A percentile compares a stretch with the other conserved stretches of the same genome.
Conservation (phyloP, 371 early-diverging fungal species). For the Mortierella sp. region DNA sequence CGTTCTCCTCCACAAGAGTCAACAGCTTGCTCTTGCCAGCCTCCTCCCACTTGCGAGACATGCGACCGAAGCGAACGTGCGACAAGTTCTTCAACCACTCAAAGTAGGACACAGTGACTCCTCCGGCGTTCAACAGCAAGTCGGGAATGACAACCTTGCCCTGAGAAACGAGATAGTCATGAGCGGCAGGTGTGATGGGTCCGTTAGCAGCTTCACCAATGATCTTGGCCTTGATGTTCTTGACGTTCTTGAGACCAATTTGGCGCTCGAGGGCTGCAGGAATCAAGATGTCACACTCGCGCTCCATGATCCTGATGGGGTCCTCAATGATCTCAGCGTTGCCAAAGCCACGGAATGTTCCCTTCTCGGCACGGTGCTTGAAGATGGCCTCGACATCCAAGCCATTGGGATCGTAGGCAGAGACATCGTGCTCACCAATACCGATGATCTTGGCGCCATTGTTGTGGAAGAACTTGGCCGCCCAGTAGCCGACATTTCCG, state of each 20-base stretch:
- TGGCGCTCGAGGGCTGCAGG: slow-evolving; percentile 91
- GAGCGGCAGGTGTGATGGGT: slow-evolving; percentile 85
- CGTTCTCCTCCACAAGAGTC: slow-evolving; percentile 82
- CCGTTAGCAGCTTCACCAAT: slow-evolving; percentile 93
- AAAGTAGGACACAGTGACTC: slow-evolving; percentile 90
- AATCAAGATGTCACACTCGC: slow-evolving; percentile 87
- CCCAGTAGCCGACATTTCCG: slow-evolving; percentile 92
- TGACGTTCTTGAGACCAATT: slow-evolving; percentile 82
- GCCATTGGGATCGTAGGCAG: slow-evolving; percentile 78
- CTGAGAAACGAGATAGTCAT: slow-evolving; percentile 72
- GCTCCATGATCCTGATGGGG: slow-evolving; percentile 76
- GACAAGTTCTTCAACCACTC: slow-evolving; percentile 68
- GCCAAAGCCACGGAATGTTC: slow-evolving; percentile 78
- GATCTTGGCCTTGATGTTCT: slow-evolving; percentile 85
- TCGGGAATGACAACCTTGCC: slow-evolving; percentile 85
- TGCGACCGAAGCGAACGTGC: slow-evolving; percentile 91
- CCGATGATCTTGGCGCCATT: slow-evolving; percentile 88
- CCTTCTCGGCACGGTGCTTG: slow-evolving; percentile 71
- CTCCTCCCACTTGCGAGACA: slow-evolving; percentile 94
- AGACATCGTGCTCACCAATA: slow-evolving; percentile 80
- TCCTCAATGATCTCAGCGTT: slow-evolving; percentile 70
- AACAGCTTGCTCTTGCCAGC: slow-evolving; percentile 80
- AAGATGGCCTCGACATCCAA: slow-evolving; percentile 77
- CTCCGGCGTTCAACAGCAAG: slow-evolving; percentile 87
- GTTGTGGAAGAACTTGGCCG: slow-evolving; percentile 88